Percentiles rank a stretch among this genome's conserved stretches.
phyloP scores from a whole-genome alignment of 1,139 yeast species.

The Hanseniaspora uvarum region DNA sequence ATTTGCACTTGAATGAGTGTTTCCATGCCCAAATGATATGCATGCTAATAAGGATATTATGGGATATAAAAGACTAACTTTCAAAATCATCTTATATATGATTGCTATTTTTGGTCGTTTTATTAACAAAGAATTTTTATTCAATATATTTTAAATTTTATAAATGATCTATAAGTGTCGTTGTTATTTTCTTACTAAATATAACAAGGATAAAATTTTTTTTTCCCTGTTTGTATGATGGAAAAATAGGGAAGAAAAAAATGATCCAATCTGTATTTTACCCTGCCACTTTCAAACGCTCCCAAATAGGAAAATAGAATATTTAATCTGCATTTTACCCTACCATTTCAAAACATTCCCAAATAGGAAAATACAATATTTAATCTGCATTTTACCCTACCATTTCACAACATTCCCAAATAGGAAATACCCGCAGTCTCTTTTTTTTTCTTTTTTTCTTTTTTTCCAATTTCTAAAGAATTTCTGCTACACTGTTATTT shows the following conservation, averaged over 20 bases:
- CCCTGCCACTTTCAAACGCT: too few relatives aligned
- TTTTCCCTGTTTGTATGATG: too few relatives aligned
- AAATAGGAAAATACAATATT: too few relatives aligned
- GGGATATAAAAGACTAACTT: neutral
- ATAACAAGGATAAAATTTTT: too few relatives aligned
- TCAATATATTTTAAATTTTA: too few relatives aligned
- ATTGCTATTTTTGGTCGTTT: too few relatives aligned
- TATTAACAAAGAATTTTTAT: too few relatives aligned
- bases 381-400: neutral
- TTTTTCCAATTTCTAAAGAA: neutral
- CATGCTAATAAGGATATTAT: neutral
- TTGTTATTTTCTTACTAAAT: neutral
- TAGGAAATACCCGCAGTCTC: neutral
- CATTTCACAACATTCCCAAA: neutral
- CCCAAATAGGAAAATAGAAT: too few relatives aligned
- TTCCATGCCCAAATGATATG: neutral
- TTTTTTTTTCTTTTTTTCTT: neutral
- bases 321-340: too few relatives aligned
- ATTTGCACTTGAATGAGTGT: neutral
- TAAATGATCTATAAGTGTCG: neutral
- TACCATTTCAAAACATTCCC: too few relatives aligned
- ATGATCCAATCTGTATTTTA: too few relatives aligned
- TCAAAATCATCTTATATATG: neutral
- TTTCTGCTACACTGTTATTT: conserved; percentile 5
- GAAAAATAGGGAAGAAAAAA: too few relatives aligned